Conservation (phyloP, 2,329 filamentous ascomycete species). For the Aspergillus awamori region DNA sequence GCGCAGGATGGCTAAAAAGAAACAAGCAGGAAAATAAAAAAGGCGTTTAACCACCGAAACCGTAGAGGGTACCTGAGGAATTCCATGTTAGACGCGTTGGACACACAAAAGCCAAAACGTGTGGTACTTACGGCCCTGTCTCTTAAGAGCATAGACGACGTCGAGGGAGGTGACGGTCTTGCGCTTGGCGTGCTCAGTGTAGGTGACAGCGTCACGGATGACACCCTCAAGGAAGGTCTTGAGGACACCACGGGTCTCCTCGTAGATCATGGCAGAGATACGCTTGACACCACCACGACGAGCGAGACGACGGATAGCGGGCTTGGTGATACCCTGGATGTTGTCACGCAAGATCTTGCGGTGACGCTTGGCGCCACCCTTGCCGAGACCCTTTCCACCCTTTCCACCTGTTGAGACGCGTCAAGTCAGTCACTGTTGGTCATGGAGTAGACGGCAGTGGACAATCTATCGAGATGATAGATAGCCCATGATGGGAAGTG, state of each 20-base stretch:
- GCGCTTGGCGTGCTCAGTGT: conserved; percentile 82
- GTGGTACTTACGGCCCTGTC: conserved; percentile 57
- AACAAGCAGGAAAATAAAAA: conserved; percentile 33
- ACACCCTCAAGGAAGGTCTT: conserved; percentile 84
- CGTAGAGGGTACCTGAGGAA: conserved; percentile 69
- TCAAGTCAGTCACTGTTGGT: conserved; percentile 45
- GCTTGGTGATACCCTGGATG: conserved; percentile 99
- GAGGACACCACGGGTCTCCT: conserved; percentile 78
- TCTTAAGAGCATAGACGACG: conserved; percentile 66
- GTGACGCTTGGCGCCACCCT: conserved; percentile 98
- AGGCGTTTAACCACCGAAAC: conserved; percentile 77
- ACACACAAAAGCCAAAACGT: conserved; percentile 6
- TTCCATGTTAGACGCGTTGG: conserved; percentile 22
- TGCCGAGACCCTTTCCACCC: conserved; percentile 96
- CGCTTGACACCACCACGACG: conserved; percentile 99
- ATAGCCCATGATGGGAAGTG: neutral
- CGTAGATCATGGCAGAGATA: conserved; percentile 96
- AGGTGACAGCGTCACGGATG: conserved; percentile 77
- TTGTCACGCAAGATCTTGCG: conserved; percentile 99
- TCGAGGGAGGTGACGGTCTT: conserved; percentile 59
- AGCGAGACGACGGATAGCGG: conserved; percentile 95
- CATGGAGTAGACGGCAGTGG: conserved; percentile 9
- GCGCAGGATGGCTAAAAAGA: conserved; percentile 36
- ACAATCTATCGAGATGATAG: neutral
- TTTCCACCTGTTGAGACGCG: conserved; percentile 71